A percentile compares a stretch with the other conserved stretches of the same genome.
Conservation (phyloP, 495 filamentous ascomycete species). For the Terfezia boudieri region DNA sequence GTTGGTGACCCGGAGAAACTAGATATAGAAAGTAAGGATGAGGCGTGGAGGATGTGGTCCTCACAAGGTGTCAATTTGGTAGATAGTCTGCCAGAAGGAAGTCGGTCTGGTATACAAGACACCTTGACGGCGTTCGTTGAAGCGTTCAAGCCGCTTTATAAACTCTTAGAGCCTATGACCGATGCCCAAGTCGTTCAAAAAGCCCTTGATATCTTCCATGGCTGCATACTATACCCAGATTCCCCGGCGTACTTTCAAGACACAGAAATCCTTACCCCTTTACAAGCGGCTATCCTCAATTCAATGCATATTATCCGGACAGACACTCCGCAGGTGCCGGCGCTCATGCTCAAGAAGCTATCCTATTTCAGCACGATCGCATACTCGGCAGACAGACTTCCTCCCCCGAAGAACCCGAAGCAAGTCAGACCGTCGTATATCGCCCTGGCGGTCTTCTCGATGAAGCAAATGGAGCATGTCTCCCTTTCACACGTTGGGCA, state of each 20-base stretch:
- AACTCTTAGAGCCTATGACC: constrained; percentile 45
- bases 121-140: constrained; percentile 48
- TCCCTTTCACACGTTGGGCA: constrained; percentile 39
- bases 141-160: constrained; percentile 55
- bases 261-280: constrained; percentile 55
- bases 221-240: constrained; percentile 46
- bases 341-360: constrained; percentile 42
- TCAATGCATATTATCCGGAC: constrained; percentile 47
- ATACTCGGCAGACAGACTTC: constrained; percentile 21
- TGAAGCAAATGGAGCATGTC: constrained; percentile 42
- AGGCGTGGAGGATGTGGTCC: constrained; percentile 52
- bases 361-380: constrained; percentile 48
- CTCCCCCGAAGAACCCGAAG: constrained; percentile 1
- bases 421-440: constrained; percentile 45
- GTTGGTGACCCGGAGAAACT: constrained; percentile 26
- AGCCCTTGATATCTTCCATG: constrained; percentile 30
- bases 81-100: constrained; percentile 9
- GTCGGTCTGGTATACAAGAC: constrained; percentile 17
- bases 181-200: constrained; percentile 33
- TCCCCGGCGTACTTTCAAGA: constrained; percentile 60
- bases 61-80: constrained; percentile 16
- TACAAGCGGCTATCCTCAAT: constrained; percentile 55
- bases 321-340: constrained; percentile 42
- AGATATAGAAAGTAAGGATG: constrained; percentile 33
- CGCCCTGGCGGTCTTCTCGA: constrained; percentile 59